Evolutionary conservation across 2,329 filamentous ascomycete genomes (phyloP), one percentile per base, ranked within the genome.

Genomic region (Nannizziopsis arthrosporioides): DNA sequence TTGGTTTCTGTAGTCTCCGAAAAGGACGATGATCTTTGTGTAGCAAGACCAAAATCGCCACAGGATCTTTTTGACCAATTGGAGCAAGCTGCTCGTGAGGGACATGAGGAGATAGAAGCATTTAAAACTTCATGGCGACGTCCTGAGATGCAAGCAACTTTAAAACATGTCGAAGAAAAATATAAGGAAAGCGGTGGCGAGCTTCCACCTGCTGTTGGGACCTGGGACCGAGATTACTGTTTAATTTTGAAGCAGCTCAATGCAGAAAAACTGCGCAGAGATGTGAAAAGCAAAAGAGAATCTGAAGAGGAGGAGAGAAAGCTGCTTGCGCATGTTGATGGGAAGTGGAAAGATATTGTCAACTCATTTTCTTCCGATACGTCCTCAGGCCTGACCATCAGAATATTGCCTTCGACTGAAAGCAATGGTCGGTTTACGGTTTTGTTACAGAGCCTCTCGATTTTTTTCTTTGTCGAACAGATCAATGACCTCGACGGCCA

Each of bases 171-270:
- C 6, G 61, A 65, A 18, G 58, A 59, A 17, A 61, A 63, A 31
- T 57, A 68, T 46, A 59, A 56, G 34, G 63, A 68, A 43, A 63
- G 62, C 2, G 60, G 59, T 14, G 68, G 68, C 5, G 59, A 59
- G 5, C 55, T 64, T 37, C 53, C 67, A 27, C 65, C 66, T 51
- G 59, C 63, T 4, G 61, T 56, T 0, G 62, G 63, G 6, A 58
- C 64, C 34, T 71, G 69, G 68, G 61, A 65, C 31, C 54, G 57
- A 14, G 66, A 71, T 50, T 72, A 72, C 38, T 60, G 57, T 31
- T 52, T 52, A 3, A 52, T 70, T 11, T 53, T 66, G 2, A 57
- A 60, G 42, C 56, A 61, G 8, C 52, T 68, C 19, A 52, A 57
- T 19, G 54, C 57, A 19, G 55, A 61, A 14, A 61, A 68, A 37